phyloP scores from a whole-genome alignment of 305 asterid genomes.

The Nicotiana rustica region DNA sequence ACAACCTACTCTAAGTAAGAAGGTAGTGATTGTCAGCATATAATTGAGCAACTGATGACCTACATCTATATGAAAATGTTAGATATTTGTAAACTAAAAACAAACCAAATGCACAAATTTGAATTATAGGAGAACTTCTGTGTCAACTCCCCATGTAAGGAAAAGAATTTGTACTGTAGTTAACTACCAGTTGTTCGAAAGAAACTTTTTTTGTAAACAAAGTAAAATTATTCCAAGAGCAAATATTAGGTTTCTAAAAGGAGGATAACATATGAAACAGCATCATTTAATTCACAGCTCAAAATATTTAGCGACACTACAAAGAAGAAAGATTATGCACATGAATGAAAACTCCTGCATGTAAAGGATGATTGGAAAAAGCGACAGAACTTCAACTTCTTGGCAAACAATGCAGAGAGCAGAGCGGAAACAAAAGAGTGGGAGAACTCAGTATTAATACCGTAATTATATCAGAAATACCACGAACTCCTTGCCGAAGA shows the following conservation, averaged over 20 bases:
- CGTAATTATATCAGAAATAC: slow-evolving; percentile 39
- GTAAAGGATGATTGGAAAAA: not conserved
- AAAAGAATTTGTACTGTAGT: not conserved
- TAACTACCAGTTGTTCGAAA: not conserved
- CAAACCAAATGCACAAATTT: slow-evolving; percentile 12
- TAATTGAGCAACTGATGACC: slow-evolving; percentile 10
- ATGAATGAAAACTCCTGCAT: not conserved
- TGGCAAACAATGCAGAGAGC: slow-evolving; percentile 20
- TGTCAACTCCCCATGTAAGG: not conserved
- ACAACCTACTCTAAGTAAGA: slow-evolving; percentile 19
- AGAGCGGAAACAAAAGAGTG: not conserved
- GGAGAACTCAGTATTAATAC: slow-evolving; percentile 23
- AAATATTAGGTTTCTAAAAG: too few relatives aligned
- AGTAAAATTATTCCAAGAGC: too few relatives aligned
- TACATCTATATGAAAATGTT: slow-evolving; percentile 1
- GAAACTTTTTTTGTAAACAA: too few relatives aligned
- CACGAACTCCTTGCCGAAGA: slow-evolving; percentile 36
- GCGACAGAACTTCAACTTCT: not conserved
- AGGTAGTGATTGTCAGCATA: not conserved
- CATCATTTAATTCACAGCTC: not conserved
- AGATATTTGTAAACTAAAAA: not conserved
- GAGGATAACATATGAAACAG: too few relatives aligned
- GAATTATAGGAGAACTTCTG: not conserved
- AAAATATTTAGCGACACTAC: not conserved
- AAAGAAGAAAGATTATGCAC: too few relatives aligned